Evolutionary conservation across 768 basidiomycete species (phyloP).

Genomic region (Amanita exitialis): DNA sequence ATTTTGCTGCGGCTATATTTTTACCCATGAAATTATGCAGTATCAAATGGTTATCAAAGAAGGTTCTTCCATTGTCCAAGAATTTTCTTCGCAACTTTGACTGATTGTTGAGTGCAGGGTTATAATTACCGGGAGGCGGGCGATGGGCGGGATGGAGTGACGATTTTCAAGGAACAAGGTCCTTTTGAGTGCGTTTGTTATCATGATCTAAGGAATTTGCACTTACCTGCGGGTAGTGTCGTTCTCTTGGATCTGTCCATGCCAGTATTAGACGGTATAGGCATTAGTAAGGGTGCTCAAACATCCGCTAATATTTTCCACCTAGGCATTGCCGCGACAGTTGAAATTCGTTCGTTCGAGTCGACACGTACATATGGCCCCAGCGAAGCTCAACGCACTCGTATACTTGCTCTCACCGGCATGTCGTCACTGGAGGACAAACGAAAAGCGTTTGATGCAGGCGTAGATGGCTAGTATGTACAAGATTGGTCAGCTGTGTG

Average conservation of each 20-base stretch:
- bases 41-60: constrained; percentile 61
- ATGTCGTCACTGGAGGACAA: constrained; percentile 93
- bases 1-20: not conserved
- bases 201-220: not conserved
- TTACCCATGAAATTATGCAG: constrained; percentile 12
- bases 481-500: not conserved
- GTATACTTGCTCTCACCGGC: constrained; percentile 85
- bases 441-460: constrained; percentile 81
- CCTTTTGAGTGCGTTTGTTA: constrained; percentile 70
- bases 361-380: not conserved
- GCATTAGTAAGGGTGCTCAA: not conserved
- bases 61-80: constrained; percentile 20
- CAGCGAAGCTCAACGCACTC: constrained; percentile 45
- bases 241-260: constrained; percentile 87
- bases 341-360: constrained; percentile 51
- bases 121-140: constrained; percentile 71
- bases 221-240: constrained; percentile 35
- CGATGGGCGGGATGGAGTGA: constrained; percentile 81
- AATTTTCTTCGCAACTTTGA: constrained; percentile 9
- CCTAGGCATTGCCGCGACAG: constrained; percentile 75
- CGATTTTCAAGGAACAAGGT: constrained; percentile 57
- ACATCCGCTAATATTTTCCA: not conserved
- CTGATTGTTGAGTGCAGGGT: constrained; percentile 27
- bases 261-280: constrained; percentile 82
- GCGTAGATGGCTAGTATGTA: constrained; percentile 91